Conservation (phyloP, 2,329 filamentous ascomycete genomes). For the Aspergillus puulaauensis region DNA sequence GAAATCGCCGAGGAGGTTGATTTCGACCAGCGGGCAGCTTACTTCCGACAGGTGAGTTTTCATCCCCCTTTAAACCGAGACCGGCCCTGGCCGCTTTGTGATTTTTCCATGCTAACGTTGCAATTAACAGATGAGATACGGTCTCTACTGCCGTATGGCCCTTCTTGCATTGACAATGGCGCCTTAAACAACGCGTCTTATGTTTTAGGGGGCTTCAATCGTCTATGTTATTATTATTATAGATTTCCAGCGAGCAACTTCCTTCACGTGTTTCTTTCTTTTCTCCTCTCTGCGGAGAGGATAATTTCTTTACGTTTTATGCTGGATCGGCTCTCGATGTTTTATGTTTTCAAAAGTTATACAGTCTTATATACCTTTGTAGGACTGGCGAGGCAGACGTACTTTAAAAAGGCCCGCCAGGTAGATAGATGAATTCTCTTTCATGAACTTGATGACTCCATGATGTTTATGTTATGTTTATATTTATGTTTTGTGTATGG, state of each 20-base stretch:
- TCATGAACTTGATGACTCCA: constrained; percentile 32
- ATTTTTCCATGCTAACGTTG: constrained; percentile 43
- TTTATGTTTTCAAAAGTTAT: constrained; percentile 30
- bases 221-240: constrained; percentile 18
- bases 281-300: constrained; percentile 13
- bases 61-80: neutral
- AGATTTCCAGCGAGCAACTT: constrained; percentile 8
- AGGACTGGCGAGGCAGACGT: constrained; percentile 25
- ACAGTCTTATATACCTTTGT: constrained; percentile 31
- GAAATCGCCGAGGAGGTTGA: constrained; percentile 96
- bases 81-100: neutral
- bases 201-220: constrained; percentile 13
- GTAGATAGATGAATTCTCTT: constrained; percentile 41
- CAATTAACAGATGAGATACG: constrained; percentile 80
- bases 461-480: constrained; percentile 32
- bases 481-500: constrained; percentile 26
- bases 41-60: constrained; percentile 92
- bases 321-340: constrained; percentile 16
- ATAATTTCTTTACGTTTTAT: constrained; percentile 18
- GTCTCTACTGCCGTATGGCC: constrained; percentile 97
- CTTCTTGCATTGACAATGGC: constrained; percentile 90
- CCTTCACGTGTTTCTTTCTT: neutral
- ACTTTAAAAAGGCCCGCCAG: constrained; percentile 23
- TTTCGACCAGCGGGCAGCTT: constrained; percentile 93
- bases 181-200: constrained; percentile 27